A percentile compares a stretch with the other conserved stretches of the same genome.
phyloP scores from a whole-genome alignment of 495 filamentous ascomycete species.

The Talaromyces trachyspermus region DNA sequence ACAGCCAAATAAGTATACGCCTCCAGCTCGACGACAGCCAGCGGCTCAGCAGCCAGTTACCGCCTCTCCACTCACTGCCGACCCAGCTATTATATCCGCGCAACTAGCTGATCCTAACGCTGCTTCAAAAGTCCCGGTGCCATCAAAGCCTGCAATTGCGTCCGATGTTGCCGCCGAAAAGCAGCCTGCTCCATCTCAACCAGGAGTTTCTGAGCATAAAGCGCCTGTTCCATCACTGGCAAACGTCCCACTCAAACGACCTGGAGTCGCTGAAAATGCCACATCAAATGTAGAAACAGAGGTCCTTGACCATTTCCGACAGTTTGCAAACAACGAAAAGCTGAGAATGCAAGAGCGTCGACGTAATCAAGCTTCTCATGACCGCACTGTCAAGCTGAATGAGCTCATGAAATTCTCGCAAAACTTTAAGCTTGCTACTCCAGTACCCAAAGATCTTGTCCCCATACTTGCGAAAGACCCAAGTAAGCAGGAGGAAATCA shows the following conservation, averaged over 20 bases:
- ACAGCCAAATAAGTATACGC: slow-evolving; percentile 75
- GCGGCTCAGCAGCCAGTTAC: slow-evolving; percentile 48
- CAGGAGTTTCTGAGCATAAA: slow-evolving; percentile 35
- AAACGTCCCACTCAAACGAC: slow-evolving; percentile 17
- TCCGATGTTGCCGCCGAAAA: slow-evolving; percentile 29
- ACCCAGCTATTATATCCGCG: slow-evolving; percentile 76
- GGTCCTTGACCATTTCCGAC: slow-evolving; percentile 70
- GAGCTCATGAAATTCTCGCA: slow-evolving; percentile 92
- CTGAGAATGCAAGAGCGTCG: slow-evolving; percentile 63
- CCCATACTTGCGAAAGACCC: slow-evolving; percentile 95
- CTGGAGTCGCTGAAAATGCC: slow-evolving; percentile 45
- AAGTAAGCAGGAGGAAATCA: slow-evolving; percentile 82
- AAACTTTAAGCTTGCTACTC: slow-evolving; percentile 87
- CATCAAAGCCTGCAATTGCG: slow-evolving; percentile 6
- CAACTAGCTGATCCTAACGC: slow-evolving; percentile 51
- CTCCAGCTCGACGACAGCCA: slow-evolving; percentile 75
- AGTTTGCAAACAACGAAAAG: slow-evolving; percentile 74
- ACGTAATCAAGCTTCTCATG: slow-evolving; percentile 54
- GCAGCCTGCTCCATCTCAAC: slow-evolving; percentile 16
- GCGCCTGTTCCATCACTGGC: slow-evolving; percentile 14
- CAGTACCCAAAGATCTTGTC: slow-evolving; percentile 85
- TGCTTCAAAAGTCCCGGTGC: slow-evolving; percentile 16
- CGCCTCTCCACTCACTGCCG: slow-evolving; percentile 48
- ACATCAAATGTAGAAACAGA: slow-evolving; percentile 72
- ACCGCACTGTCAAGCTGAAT: slow-evolving; percentile 84